phyloP scores from a whole-genome alignment of 2,329 filamentous ascomycete genomes.

The Phialophora chinensis region DNA sequence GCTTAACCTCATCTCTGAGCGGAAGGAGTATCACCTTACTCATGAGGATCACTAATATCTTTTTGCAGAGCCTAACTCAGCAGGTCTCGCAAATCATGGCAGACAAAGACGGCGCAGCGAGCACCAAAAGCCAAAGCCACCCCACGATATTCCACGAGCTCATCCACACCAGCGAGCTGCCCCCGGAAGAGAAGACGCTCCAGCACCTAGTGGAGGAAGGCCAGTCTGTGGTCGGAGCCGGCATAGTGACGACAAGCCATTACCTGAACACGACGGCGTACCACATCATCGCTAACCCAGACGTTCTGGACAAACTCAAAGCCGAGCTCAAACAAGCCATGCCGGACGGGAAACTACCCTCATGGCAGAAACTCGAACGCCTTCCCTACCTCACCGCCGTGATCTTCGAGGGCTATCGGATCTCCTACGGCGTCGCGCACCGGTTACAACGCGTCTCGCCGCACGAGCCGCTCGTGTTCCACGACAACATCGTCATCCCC shows the following conservation, averaged over 20 bases:
- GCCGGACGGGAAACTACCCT: conserved; percentile 7
- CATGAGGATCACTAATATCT: background rate
- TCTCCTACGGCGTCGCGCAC: conserved; percentile 31
- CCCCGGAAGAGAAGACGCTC: conserved; percentile 42
- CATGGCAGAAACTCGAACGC: conserved; percentile 40
- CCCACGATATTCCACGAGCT: conserved; percentile 42
- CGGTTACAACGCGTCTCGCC: conserved; percentile 34
- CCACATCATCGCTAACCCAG: conserved; percentile 24
- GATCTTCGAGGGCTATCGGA: conserved; percentile 42
- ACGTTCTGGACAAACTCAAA: conserved; percentile 21
- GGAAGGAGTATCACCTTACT: background rate
- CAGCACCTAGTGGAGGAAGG: conserved; percentile 44
- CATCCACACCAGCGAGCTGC: conserved; percentile 34
- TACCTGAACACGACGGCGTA: conserved; percentile 32
- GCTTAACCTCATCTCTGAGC: too few relatives aligned
- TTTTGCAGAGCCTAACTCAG: background rate
- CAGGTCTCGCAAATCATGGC: conserved; percentile 13
- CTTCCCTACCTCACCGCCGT: conserved; percentile 30
- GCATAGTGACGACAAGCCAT: conserved; percentile 42
- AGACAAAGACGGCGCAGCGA: background rate
- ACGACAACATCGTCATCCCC: conserved; percentile 42
- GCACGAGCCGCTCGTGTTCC: conserved; percentile 41
- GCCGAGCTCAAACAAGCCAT: conserved; percentile 31
- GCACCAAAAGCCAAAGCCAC: conserved; percentile 5
- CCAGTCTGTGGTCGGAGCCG: conserved; percentile 44